Percentiles rank a stretch among this genome's conserved stretches.
phyloP scores from a whole-genome alignment of 2,329 filamentous ascomycete species.

The Clonostachys solani region DNA sequence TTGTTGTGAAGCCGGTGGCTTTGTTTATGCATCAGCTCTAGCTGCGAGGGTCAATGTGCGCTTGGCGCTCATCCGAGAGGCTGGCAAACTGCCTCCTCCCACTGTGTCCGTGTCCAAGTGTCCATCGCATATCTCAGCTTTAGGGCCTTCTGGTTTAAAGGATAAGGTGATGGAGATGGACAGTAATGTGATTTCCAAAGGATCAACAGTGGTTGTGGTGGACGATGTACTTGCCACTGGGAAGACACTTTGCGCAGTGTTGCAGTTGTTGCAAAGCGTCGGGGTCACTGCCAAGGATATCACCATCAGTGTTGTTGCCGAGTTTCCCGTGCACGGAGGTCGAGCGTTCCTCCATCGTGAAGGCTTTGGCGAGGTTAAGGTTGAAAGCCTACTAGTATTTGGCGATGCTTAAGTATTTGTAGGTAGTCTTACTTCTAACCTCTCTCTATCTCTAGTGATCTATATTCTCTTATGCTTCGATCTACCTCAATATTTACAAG shows the following conservation, averaged over 20 bases:
- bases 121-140: slow-evolving; percentile 49
- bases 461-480: no score
- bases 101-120: slow-evolving; percentile 40
- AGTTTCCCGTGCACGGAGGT: slow-evolving; percentile 52
- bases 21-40: slow-evolving; percentile 48
- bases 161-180: slow-evolving; percentile 45
- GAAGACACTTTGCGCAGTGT: slow-evolving; percentile 45
- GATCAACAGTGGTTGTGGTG: slow-evolving; percentile 45
- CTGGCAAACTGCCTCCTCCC: slow-evolving; percentile 55
- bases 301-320: slow-evolving; percentile 47
- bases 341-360: slow-evolving; percentile 34
- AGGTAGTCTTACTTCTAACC: no score
- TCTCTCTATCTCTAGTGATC: no score
- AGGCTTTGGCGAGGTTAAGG: slow-evolving; percentile 42
- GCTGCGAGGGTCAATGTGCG: slow-evolving; percentile 31
- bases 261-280: slow-evolving; percentile 39
- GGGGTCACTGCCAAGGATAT: slow-evolving; percentile 35
- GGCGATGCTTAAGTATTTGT: slow-evolving; percentile 9
- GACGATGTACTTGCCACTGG: slow-evolving; percentile 58
- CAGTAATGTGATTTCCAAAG: slow-evolving; percentile 28
- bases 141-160: not conserved
- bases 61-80: slow-evolving; percentile 47
- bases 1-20: slow-evolving; percentile 54
- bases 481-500: no score
- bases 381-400: slow-evolving; percentile 49